phyloP scores from a whole-genome alignment of 75 land plant genomes.

The Cunninghamia lanceolata region DNA sequence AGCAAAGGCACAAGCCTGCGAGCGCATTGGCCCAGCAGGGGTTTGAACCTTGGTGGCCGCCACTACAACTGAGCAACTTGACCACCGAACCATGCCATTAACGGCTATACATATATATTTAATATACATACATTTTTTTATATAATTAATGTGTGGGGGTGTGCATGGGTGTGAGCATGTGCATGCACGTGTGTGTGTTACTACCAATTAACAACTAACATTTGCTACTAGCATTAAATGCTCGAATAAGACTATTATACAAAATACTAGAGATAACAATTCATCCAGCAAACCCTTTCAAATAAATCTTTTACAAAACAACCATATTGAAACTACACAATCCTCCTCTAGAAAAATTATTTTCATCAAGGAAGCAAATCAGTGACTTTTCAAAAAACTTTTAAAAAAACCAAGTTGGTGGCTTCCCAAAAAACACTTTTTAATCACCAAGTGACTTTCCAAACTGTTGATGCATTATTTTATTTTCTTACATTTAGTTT shows the following conservation, averaged over 20 bases:
- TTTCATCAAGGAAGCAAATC: background rate
- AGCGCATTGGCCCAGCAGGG: no score
- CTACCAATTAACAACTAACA: background rate
- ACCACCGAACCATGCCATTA: no score
- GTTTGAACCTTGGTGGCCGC: no score
- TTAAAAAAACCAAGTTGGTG: no score
- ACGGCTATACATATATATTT: no score
- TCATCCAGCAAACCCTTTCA: background rate
- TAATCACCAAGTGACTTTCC: background rate
- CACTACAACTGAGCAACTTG: no score
- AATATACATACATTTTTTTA: no score
- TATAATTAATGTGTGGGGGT: background rate
- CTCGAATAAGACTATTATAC: background rate
- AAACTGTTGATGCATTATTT: no score
- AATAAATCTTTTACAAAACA: background rate
- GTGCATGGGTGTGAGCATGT: background rate
- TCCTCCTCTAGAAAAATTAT: background rate
- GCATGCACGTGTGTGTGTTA: background rate
- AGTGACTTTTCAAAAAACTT: background rate
- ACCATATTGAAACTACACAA: background rate
- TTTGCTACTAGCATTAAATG: background rate
- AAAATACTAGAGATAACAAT: background rate
- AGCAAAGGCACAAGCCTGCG: no score
- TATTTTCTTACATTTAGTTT: no score
- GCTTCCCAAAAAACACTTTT: no score